Evolutionary conservation across 2,329 filamentous ascomycete species (phyloP), one percentile per base, ranked within the genome.

Genomic region (Pestalotiopsis sp.): DNA sequence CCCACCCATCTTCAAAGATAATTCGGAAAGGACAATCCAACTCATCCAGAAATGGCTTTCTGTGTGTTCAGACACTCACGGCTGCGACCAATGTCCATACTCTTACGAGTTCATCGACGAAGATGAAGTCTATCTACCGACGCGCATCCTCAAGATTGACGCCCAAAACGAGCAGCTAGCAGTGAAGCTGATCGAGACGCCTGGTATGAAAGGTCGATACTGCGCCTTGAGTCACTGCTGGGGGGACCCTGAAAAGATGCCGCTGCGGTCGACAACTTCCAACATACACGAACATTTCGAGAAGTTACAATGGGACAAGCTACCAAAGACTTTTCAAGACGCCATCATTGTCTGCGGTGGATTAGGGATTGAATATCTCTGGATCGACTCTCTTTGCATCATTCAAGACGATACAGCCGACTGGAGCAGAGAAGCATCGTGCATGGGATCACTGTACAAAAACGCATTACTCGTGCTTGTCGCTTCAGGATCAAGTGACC

Each of bases 261-360:
- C 45, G 9, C 45, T 52, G 0, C 2, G 14, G 14, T 6, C 45
- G 3, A 52, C 45, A 20, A 11, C 45, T 4, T 52, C 45, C 14
- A 52, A 52, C 2, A 17, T 52, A 52, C 45, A n/a, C 13, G 2
- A 1, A 0, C 45, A 52, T 52, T 20, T 52, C 11, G 14, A n/a
- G 2, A 11, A 3, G 2, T 20, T 52, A 1, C 2, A n/a, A 52
- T 52, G 45, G 45, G 0, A 52, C 2, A 52, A 11, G 20, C 0
- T 52, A 20, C 45, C 45, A 1, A 52, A 52, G 2, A 52, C 45
- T n/a, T 52, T 52, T 4, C 45, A 52, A n/a, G 45, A 52, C 45
- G 2, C 45, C 2, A n/a, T 52, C 2, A 0, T 52, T 1, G 0
- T 52, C 45, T 17, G 14, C 2, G 1, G 2, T 13, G n/a, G 11